phyloP scores from a whole-genome alignment of 2,329 filamentous ascomycete genomes.

The Chaetomiaceae sp. region DNA sequence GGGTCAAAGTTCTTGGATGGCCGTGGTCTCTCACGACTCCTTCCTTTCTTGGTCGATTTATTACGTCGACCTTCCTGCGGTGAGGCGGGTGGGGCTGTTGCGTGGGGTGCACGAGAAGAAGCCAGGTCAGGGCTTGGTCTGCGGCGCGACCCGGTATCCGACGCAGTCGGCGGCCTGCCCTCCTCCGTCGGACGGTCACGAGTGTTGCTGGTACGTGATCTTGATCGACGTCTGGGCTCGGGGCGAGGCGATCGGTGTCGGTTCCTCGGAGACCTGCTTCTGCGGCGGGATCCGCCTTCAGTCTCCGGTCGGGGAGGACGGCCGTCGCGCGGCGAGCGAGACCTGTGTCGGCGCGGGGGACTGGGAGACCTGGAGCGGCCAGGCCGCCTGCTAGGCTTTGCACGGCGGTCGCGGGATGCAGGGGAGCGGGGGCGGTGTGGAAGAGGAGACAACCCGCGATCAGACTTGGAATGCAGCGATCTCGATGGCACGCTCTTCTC shows the following conservation, averaged over 20 bases:
- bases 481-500: constrained; percentile 17
- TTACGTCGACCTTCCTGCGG: constrained; percentile 15
- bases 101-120: constrained; percentile 10
- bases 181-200: constrained; percentile 21
- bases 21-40: constrained; percentile 37
- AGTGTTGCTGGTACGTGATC: constrained; percentile 22
- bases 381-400: constrained; percentile 23
- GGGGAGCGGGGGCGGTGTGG: constrained; percentile 24
- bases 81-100: constrained; percentile 13
- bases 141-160: constrained; percentile 24
- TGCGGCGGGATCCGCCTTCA: constrained; percentile 11
- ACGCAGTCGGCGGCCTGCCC: constrained; percentile 23
- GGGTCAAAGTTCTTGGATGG: constrained; percentile 34
- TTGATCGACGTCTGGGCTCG: constrained; percentile 21
- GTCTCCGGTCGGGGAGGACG: constrained; percentile 2
- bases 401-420: constrained; percentile 24
- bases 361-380: constrained; percentile 22
- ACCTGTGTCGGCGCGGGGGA: constrained; percentile 25
- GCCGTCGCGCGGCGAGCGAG: constrained; percentile 24
- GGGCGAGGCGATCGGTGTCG: constrained; percentile 23
- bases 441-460: constrained; percentile 16
- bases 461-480: constrained; percentile 11
- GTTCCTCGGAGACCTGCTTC: constrained; percentile 20
- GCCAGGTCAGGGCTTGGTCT: constrained; percentile 19
- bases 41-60: constrained; percentile 31